Percentiles rank a stretch among this genome's conserved stretches.
Conservation (phyloP, 2,329 filamentous ascomycete genomes). For the Fusarium lyarnte region DNA sequence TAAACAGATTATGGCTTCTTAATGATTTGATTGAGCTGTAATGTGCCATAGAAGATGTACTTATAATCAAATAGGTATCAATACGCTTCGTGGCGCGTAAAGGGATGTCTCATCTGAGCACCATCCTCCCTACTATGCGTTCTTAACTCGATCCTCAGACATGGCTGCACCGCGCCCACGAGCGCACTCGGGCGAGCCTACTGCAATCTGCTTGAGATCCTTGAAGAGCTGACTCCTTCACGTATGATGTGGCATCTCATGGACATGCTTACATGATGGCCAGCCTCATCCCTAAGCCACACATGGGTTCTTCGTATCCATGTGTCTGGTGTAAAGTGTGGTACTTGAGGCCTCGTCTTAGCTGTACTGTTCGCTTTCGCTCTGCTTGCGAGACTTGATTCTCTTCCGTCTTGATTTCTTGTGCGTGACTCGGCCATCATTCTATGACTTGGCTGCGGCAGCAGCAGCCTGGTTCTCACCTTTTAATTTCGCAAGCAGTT, state of each 20-base stretch:
- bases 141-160: not conserved
- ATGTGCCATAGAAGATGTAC: not conserved
- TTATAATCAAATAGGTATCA: not conserved
- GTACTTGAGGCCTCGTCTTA: not conserved
- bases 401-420: not conserved
- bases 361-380: not conserved
- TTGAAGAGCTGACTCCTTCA: not conserved
- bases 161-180: not conserved
- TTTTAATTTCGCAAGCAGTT: constrained; percentile 68
- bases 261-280: not conserved
- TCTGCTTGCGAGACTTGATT: not conserved
- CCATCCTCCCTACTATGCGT: not conserved
- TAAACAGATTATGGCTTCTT: not conserved
- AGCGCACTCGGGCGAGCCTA: not conserved
- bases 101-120: not conserved
- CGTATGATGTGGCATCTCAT: not conserved
- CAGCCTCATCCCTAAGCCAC: not conserved
- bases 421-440: constrained; percentile 1
- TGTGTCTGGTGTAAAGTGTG: not conserved
- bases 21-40: not conserved
- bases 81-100: not conserved
- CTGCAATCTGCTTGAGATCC: not conserved
- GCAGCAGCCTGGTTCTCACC: constrained; percentile 63
- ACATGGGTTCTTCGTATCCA: not conserved
- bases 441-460: constrained; percentile 46